phyloP scores from a whole-genome alignment of 352 stramenopile species.

The Elongisporangium anandrum region DNA sequence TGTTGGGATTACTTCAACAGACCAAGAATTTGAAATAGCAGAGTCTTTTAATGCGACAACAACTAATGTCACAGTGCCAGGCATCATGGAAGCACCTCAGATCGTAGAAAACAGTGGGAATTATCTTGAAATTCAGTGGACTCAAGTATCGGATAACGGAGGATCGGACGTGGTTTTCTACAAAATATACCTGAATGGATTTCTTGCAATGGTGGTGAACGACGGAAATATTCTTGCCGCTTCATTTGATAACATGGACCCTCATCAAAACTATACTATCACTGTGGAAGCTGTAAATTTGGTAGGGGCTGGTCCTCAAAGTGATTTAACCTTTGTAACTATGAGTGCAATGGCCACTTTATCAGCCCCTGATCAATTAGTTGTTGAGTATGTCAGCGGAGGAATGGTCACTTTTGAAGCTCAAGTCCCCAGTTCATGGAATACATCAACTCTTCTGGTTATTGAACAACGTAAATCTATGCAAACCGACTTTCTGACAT shows the following conservation, averaged over 20 bases:
- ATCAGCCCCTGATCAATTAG: neutral
- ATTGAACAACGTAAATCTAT: constrained; percentile 32
- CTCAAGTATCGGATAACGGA: constrained; percentile 30
- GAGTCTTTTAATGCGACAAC: constrained; percentile 25
- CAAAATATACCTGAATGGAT: constrained; percentile 42
- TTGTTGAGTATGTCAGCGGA: constrained; percentile 10
- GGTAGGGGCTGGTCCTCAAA: constrained; percentile 24
- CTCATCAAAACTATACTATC: constrained; percentile 8
- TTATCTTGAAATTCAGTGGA: constrained; percentile 47
- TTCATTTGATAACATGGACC: constrained; percentile 11
- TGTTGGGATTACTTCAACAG: constrained; percentile 17
- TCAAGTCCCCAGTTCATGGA: constrained; percentile 5
- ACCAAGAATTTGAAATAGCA: constrained; percentile 26
- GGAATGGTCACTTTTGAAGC: constrained; percentile 18
- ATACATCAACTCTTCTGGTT: constrained; percentile 8
- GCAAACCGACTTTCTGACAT: constrained; percentile 12
- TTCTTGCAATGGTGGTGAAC: constrained; percentile 11
- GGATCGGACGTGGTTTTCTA: constrained; percentile 31
- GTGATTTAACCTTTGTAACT: constrained; percentile 2
- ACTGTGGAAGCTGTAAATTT: constrained; percentile 36
- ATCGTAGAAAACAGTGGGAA: constrained; percentile 20
- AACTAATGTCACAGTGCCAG: constrained; percentile 22
- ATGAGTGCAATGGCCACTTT: constrained; percentile 1
- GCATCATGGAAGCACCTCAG: constrained; percentile 20
- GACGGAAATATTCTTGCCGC: constrained; percentile 18